Evolutionary conservation across 2,329 filamentous ascomycete genomes (phyloP).

Genomic region (Catunica adiposa): DNA sequence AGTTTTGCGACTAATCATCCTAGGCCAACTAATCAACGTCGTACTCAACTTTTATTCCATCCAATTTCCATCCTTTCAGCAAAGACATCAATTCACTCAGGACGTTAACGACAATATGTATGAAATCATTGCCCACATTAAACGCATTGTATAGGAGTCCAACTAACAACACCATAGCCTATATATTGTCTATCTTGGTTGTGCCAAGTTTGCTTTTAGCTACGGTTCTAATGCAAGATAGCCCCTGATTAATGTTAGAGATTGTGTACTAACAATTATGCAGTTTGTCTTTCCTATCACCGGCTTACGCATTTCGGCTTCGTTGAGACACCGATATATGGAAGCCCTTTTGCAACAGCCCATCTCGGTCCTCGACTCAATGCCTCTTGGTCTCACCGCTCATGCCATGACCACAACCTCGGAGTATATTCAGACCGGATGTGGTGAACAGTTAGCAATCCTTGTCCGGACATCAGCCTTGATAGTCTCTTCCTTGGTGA

Average conservation of each 20-base stretch:
- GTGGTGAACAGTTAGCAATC: constrained; percentile 34
- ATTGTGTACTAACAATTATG: neutral
- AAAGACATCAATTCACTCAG: neutral
- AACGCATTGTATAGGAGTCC: neutral
- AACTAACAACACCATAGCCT: constrained; percentile 1
- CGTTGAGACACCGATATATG: constrained; percentile 33
- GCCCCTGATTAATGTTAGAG: neutral
- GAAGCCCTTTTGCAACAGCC: constrained; percentile 32
- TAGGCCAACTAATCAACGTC: constrained; percentile 6
- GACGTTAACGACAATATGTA: constrained; percentile 1
- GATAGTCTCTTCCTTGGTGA: constrained; percentile 29
- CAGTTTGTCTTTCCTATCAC: constrained; percentile 27
- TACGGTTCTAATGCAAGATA: constrained; percentile 21
- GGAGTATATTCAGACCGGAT: constrained; percentile 35
- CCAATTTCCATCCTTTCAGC: neutral
- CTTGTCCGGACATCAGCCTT: constrained; percentile 27
- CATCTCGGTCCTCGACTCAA: constrained; percentile 31
- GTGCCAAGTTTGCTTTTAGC: constrained; percentile 21
- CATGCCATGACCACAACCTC: constrained; percentile 35
- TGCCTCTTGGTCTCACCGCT: constrained; percentile 33
- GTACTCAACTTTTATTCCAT: constrained; percentile 4
- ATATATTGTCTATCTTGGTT: constrained; percentile 20
- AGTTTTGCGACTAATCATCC: neutral
- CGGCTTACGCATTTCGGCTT: constrained; percentile 33
- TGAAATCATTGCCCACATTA: neutral